Evolutionary conservation across 331 rosid genomes (phyloP), one percentile per base, ranked within the genome.

Genomic region (Quercus tomentella): DNA sequence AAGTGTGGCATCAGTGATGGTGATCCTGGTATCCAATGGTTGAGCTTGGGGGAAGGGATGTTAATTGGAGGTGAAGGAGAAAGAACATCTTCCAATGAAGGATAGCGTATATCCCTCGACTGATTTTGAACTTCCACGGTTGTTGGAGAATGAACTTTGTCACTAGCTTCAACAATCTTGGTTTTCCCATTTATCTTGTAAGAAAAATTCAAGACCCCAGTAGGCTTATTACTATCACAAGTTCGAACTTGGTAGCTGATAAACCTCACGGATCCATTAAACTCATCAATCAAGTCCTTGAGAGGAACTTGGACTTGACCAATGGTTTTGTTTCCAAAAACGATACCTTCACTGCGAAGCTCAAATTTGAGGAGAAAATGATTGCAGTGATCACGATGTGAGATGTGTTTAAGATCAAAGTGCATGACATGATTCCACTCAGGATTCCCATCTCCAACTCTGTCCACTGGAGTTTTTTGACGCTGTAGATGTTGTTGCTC

Each of bases 171-270:
- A 23, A 35, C 52, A 12, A 20, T 35, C 52, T 67, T n/a, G 25
- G 72, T 33, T 20, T 76, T 81, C 74, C 77, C 33, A 22, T 76
- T 71, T 4, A 80, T 66, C 67, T 65, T 78, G 78, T 54, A 81
- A 52, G 85, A 81, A 60, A 81, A 78, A 60, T 85, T 79, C 81
- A 85, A 25, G 37, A 85, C 85, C 28, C 86, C 86, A 26, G 82
- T 76, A 2, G 86, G 76, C 77, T 79, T 82, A 22, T 79, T 82
- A 22, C 86, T 82, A 18, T 76, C 80, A 23, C 54, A 51, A 16
- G 56, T 57, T 70, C 78, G 49, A 5, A 85, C 54, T 69, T 85
- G 89, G 28, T 85, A 82, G 16, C 82, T 81, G 21, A 79, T 43
- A 23, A 75, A 66, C 77, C 89, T 58, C 45, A 82, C 74, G 9